Base-by-base conservation (phyloP, 129 eudicot genomes). In the Lactuca saligna region DNA sequence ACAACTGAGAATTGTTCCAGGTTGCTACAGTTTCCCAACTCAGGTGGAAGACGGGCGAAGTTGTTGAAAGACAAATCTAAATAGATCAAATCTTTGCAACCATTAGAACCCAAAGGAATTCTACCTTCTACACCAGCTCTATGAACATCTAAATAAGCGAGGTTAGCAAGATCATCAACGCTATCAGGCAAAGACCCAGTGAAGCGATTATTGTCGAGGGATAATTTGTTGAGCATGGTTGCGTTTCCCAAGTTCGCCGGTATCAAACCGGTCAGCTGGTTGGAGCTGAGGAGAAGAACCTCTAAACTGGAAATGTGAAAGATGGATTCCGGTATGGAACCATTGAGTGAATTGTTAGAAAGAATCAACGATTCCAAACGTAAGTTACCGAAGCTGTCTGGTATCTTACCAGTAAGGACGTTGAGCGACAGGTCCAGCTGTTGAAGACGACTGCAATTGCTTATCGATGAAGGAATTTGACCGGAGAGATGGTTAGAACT, bases 21-120 rank as follows among this genome's bases (percentile, higher is more conserved):
- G 70, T 73, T 80, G 39, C 77, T 91, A 71, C 96, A 91, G 61
- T 85, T 85, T 13, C 92, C 96, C 57, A 88, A 61, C 46, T 79
- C 84, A 2, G 78, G 68, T 6, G 97, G 96, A 75, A 91, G 57
- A 17, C 85, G 83, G 57, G 31, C 20, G 37, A 91, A 91, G 6
- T 10, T 48, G 80, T 91, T 91, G 4, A 48, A 49, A 8, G 97
- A 91, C 73, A 91, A 76, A 63, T 83, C 82, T 33, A 91, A 54
- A 29, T 46, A 46, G 38, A 33, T 38, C 74, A 88, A n/a, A 6
- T 46, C 16, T 42, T 56, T 66, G 68, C 88, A 91, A 34, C 57
- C 65, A 60, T 79, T 78, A 33, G 16, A 59, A 60, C 82, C 88
- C 70, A 85, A 77, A 60, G 93, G 88, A 78, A 91, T 82, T 10